phyloP scores from a whole-genome alignment of 225 moss, liverwort and hornwort species.

The Marchantia polymorpha region DNA sequence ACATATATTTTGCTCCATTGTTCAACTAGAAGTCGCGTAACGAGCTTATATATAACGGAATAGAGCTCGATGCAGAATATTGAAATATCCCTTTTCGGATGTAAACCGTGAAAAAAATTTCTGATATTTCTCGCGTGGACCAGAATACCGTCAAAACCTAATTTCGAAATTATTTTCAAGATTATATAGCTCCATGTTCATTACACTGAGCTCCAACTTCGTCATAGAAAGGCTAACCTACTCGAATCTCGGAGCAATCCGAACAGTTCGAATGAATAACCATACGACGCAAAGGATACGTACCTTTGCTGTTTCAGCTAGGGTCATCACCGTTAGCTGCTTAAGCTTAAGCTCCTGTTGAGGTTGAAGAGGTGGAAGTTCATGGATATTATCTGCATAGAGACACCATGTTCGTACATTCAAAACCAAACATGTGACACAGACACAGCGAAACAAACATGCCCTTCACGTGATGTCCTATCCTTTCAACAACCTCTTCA shows the following conservation, averaged over 20 bases:
- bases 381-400: slow-evolving; percentile 58
- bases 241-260: too few species aligned
- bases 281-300: neutral
- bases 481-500: neutral
- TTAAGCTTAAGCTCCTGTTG: slow-evolving; percentile 87
- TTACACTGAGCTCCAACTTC: too few species aligned
- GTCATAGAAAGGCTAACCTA: too few species aligned
- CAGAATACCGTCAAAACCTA: too few species aligned
- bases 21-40: neutral
- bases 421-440: neutral
- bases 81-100: too few species aligned
- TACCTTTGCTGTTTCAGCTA: slow-evolving; percentile 88
- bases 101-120: too few species aligned
- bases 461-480: neutral
- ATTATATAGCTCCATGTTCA: too few species aligned
- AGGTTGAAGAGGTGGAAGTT: slow-evolving; percentile 67
- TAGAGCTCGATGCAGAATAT: neutral
- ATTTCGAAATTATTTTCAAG: too few species aligned
- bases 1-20: neutral
- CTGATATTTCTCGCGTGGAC: too few species aligned
- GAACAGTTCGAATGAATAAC: too few species aligned
- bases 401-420: neutral
- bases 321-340: slow-evolving; percentile 88
- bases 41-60: neutral
- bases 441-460: neutral